Percentiles rank a stretch among this genome's conserved stretches.
phyloP scores from a whole-genome alignment of 1,139 yeast genomes.

The Magnusiomyces suaveolens region DNA sequence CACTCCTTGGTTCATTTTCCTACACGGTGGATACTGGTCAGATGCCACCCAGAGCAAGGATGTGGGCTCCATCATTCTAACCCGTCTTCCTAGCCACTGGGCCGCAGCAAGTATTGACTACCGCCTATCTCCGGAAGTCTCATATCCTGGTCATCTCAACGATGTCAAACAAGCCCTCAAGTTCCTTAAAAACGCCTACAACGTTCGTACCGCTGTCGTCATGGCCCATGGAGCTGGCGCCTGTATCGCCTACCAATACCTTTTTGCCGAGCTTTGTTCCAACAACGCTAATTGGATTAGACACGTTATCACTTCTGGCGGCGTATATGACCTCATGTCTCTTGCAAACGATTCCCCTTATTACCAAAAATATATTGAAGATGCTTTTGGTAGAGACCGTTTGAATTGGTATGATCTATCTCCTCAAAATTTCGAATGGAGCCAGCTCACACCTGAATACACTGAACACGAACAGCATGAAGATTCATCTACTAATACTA shows the following conservation, averaged over 20 bases:
- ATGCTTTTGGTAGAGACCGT: constrained; percentile 34
- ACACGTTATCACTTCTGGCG: constrained; percentile 37
- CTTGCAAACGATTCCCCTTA: constrained; percentile 39
- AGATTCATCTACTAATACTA: background rate
- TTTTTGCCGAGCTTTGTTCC: constrained; percentile 27
- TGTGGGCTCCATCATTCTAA: constrained; percentile 41
- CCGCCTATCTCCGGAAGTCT: constrained; percentile 52
- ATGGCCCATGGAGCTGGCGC: constrained; percentile 80
- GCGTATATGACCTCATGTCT: constrained; percentile 38
- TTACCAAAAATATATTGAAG: constrained; percentile 36
- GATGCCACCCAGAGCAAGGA: constrained; percentile 50
- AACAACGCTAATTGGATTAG: constrained; percentile 14
- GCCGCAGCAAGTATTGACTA: constrained; percentile 46
- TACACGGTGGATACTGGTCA: constrained; percentile 85
- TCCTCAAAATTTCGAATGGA: constrained; percentile 18
- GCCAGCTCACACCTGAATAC: background rate
- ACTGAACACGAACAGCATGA: background rate
- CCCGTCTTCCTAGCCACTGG: constrained; percentile 17
- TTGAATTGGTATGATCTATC: constrained; percentile 24
- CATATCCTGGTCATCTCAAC: constrained; percentile 53
- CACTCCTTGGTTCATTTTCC: constrained; percentile 36
- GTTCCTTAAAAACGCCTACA: constrained; percentile 22
- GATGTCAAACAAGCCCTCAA: constrained; percentile 45
- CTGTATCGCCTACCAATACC: constrained; percentile 46
- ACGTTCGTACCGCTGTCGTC: constrained; percentile 32